A percentile compares a stretch with the other conserved stretches of the same genome.
These are phyloP conservation scores for Pseudotulostoma volvatum DNA, from an alignment of 495 filamentous ascomycete genomes.

Conservation along the genomic window DNA sequence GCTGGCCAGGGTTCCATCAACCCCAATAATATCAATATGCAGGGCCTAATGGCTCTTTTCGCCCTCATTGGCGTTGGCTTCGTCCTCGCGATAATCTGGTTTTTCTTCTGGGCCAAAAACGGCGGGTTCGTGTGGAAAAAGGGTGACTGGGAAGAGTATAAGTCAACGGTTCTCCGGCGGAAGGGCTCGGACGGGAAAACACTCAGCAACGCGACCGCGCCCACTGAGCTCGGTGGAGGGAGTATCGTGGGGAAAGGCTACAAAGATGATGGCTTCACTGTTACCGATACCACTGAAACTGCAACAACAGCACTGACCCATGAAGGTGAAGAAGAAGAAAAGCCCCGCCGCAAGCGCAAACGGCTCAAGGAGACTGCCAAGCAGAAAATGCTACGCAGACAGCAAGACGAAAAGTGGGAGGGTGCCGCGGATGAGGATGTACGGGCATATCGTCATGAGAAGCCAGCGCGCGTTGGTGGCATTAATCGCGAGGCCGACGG, in stretches of 20 bases:
- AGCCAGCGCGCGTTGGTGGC: conserved; percentile 67
- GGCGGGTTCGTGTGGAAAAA: conserved; percentile 78
- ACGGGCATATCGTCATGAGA: conserved; percentile 68
- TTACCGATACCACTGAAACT: conserved; percentile 31
- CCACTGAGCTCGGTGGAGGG: conserved; percentile 64
- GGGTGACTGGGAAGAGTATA: conserved; percentile 95
- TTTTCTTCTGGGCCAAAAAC: conserved; percentile 97
- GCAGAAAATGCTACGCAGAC: conserved; percentile 22
- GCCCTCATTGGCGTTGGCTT: conserved; percentile 67
- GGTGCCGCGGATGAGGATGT: conserved; percentile 55
- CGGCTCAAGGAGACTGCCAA: conserved; percentile 23
- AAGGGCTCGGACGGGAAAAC: conserved; percentile 79
- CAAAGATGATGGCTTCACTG: conserved; percentile 37
- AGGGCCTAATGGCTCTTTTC: conserved; percentile 67
- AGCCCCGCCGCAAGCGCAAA: conserved; percentile 23
- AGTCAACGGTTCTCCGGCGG: conserved; percentile 83
- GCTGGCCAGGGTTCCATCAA: conserved; percentile 38
- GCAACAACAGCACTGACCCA: conserved; percentile 22
- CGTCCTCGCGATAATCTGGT: conserved; percentile 70
- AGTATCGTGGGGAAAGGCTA: conserved; percentile 52
- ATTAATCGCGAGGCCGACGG: conserved; percentile 65
- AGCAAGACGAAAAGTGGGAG: conserved; percentile 33
- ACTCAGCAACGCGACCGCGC: conserved; percentile 61
- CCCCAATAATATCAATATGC: conserved; percentile 66
- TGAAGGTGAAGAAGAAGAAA: conserved; percentile 24